phyloP scores from a whole-genome alignment of 805 yeast genomes.

The Jamesozyma piceae region DNA sequence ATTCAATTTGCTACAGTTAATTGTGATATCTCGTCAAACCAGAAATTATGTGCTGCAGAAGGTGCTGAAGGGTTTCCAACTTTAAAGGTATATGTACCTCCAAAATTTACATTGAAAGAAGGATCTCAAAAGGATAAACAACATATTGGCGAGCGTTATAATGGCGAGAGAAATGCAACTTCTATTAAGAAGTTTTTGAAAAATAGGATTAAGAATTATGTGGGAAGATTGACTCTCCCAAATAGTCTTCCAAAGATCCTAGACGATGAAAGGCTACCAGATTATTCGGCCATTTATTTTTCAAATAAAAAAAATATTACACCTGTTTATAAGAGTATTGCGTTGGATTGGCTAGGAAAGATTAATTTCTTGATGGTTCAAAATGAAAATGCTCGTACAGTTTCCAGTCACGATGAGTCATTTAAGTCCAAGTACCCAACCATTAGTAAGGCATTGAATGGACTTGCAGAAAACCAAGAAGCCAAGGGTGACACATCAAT shows the following conservation, averaged over 20 bases:
- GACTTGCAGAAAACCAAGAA: conserved; percentile 8
- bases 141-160: conserved; percentile 49
- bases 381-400: conserved; percentile 18
- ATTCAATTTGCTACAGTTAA: conserved; percentile 73
- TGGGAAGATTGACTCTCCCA: conserved; percentile 38
- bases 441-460: conserved; percentile 11
- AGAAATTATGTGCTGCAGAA: conserved; percentile 57
- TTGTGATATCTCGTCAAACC: conserved; percentile 66
- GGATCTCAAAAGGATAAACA: conserved; percentile 8
- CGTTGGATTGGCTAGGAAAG: conserved; percentile 54
- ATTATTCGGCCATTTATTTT: conserved; percentile 42
- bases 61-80: conserved; percentile 79
- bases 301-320: conserved; percentile 42
- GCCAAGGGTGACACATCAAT: conserved; percentile 11
- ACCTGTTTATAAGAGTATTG: conserved; percentile 53
- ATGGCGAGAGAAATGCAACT: conserved; percentile 51
- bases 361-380: conserved; percentile 40
- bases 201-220: conserved; percentile 57
- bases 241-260: conserved; percentile 27
- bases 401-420: neutral
- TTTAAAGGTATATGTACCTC: conserved; percentile 71
- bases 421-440: conserved; percentile 17
- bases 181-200: conserved; percentile 46
- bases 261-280: conserved; percentile 3
- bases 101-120: conserved; percentile 37